Evolutionary conservation across 129 eudicot species (phyloP).

Genomic region (Flaveria brownii): DNA sequence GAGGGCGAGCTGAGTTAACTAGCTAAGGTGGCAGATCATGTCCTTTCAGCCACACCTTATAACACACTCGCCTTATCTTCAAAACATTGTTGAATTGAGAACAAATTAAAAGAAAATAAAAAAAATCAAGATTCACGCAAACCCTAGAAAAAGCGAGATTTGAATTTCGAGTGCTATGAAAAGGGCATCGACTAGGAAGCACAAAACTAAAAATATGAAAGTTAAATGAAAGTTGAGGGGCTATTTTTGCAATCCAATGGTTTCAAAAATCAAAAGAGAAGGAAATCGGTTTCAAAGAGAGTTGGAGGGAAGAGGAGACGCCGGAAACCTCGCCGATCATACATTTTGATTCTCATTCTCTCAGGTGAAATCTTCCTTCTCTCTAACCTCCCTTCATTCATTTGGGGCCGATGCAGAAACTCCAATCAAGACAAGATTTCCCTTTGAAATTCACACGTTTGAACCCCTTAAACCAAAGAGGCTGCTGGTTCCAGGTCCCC

Average conservation of each 20-base stretch:
- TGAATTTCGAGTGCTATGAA: neutral
- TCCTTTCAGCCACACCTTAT: no score
- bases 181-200: neutral
- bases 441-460: slow-evolving; percentile 27
- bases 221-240: slow-evolving; percentile 1
- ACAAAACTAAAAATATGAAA: neutral
- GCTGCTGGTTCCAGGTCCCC: slow-evolving; percentile 32
- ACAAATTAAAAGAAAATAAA: no score
- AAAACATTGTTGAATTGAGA: no score
- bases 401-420: slow-evolving; percentile 14
- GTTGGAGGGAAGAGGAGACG: slow-evolving; percentile 25
- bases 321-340: slow-evolving; percentile 18
- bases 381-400: neutral
- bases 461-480: slow-evolving; percentile 6
- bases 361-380: slow-evolving; percentile 8
- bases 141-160: no score
- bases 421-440: slow-evolving; percentile 20
- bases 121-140: no score
- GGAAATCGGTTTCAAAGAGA: neutral
- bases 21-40: no score
- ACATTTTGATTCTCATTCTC: slow-evolving; percentile 12
- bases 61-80: no score
- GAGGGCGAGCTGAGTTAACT: no score
- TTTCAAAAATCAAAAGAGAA: slow-evolving; percentile 5
- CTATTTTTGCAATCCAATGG: slow-evolving; percentile 5